Percentiles rank a stretch among this genome's conserved stretches.
phyloP scores from a whole-genome alignment of 805 yeast genomes.

The Candida insectorum region DNA sequence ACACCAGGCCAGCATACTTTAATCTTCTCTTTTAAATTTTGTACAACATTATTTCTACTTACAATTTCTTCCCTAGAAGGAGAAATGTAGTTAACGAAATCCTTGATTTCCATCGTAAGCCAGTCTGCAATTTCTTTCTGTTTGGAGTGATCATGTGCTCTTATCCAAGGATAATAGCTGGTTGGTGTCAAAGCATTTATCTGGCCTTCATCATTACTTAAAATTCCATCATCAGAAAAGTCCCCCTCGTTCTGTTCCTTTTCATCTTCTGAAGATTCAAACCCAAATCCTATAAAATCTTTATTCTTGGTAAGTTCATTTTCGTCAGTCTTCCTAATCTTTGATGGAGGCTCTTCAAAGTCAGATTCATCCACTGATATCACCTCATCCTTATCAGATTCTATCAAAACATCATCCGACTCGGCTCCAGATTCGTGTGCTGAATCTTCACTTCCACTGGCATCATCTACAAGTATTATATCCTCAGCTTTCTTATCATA shows the following conservation, averaged over 20 bases:
- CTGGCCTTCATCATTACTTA: constrained; percentile 34
- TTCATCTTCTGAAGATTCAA: constrained; percentile 41
- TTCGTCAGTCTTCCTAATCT: constrained; percentile 1
- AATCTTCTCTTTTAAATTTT: constrained; percentile 51
- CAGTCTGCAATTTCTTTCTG: constrained; percentile 81
- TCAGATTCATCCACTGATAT: background rate
- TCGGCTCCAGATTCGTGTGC: background rate
- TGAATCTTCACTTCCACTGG: constrained; percentile 11
- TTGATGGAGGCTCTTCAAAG: background rate
- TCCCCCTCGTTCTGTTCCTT: constrained; percentile 19
- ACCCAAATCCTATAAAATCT: constrained; percentile 57
- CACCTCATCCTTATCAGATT: constrained; percentile 2
- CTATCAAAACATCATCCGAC: constrained; percentile 3
- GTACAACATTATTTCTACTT: constrained; percentile 63
- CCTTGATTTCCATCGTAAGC: constrained; percentile 81
- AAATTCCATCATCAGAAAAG: constrained; percentile 28
- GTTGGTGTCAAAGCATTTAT: constrained; percentile 21
- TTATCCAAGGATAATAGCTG: constrained; percentile 67
- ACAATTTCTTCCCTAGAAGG: constrained; percentile 75
- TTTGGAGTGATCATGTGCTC: constrained; percentile 70
- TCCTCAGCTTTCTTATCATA: constrained; percentile 19
- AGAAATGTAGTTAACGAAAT: constrained; percentile 79
- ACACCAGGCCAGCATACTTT: constrained; percentile 71
- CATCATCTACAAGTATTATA: constrained; percentile 29
- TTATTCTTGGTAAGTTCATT: constrained; percentile 44